These are phyloP conservation scores for Zanthoxylum bungeanum DNA, from an alignment of 345 rosid species.

Conservation along the genomic window DNA sequence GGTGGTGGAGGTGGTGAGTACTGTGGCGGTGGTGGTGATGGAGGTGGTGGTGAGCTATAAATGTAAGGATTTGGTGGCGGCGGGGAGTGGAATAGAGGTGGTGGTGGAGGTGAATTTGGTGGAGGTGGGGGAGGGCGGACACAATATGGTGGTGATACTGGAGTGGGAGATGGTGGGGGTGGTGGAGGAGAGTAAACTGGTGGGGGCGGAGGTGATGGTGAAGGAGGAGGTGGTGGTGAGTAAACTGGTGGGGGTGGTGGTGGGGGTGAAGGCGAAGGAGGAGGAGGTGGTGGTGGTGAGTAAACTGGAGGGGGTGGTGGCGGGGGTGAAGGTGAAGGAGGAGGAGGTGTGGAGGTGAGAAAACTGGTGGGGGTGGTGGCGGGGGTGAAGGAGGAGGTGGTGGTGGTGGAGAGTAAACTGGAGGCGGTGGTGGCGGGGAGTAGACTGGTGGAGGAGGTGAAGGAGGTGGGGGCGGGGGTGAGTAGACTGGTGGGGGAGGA, in stretches of 20 bases:
- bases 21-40: too few species aligned
- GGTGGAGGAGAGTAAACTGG: background rate
- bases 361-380: slow-evolving; percentile 44
- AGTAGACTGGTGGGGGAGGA: too few species aligned
- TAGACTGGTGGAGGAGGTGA: too few species aligned
- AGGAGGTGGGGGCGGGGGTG: too few species aligned
- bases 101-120: slow-evolving; percentile 24
- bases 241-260: too few species aligned
- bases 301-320: slow-evolving; percentile 40
- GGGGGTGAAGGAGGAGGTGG: slow-evolving; percentile 26
- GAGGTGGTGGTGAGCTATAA: slow-evolving; percentile 27
- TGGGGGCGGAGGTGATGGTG: slow-evolving; percentile 12
- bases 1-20: slow-evolving; percentile 43
- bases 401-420: slow-evolving; percentile 20
- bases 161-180: background rate
- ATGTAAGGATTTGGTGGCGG: slow-evolving; percentile 35
- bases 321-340: slow-evolving; percentile 35
- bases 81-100: slow-evolving; percentile 34
- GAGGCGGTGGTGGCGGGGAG: slow-evolving; percentile 29
- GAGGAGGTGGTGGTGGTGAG: slow-evolving; percentile 33
- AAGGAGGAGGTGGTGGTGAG: slow-evolving; percentile 9
- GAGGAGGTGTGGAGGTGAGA: slow-evolving; percentile 41
- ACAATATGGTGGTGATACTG: slow-evolving; percentile 15
- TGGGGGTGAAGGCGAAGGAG: slow-evolving; percentile 20
- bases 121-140: slow-evolving; percentile 27